Evolutionary conservation across 495 filamentous ascomycete genomes (phyloP).

Genomic region (Aspergillus haitiensis): DNA sequence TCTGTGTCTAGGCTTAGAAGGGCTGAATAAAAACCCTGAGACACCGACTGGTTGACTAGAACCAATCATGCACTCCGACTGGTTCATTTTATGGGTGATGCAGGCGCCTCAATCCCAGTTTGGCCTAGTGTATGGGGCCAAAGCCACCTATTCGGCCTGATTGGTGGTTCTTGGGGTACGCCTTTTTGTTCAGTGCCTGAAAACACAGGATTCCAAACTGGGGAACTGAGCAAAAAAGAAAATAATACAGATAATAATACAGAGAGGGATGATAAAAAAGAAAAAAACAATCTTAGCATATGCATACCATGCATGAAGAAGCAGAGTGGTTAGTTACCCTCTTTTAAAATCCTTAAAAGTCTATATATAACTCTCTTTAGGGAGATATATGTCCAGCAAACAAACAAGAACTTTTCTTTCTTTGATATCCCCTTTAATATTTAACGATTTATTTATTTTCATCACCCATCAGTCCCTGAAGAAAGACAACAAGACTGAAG

Average conservation of each 20-base stretch:
- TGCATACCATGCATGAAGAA: no score
- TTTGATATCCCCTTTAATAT: no score
- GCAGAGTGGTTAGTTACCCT: no score
- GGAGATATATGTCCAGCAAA: no score
- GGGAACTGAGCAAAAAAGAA: not conserved
- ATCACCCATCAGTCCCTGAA: no score
- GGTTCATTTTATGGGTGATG: not conserved
- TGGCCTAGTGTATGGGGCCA: slow-evolving; percentile 13
- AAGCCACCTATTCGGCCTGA: slow-evolving; percentile 12
- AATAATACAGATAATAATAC: not conserved
- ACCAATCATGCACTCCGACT: not conserved
- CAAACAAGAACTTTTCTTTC: no score
- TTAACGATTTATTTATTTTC: no score
- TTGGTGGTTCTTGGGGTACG: slow-evolving; percentile 1
- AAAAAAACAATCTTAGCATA: not conserved
- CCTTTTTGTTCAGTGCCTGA: slow-evolving; percentile 16
- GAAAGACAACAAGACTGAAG: no score
- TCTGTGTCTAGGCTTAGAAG: not conserved
- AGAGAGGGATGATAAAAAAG: not conserved
- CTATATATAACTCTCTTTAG: no score
- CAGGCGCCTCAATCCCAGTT: not conserved
- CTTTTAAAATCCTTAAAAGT: no score
- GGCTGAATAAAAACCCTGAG: not conserved
- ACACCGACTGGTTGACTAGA: not conserved
- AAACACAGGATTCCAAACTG: slow-evolving; percentile 14